Base-by-base conservation (phyloP, 2,329 filamentous ascomycete genomes). In the Neofusicoccum cordaticola region DNA sequence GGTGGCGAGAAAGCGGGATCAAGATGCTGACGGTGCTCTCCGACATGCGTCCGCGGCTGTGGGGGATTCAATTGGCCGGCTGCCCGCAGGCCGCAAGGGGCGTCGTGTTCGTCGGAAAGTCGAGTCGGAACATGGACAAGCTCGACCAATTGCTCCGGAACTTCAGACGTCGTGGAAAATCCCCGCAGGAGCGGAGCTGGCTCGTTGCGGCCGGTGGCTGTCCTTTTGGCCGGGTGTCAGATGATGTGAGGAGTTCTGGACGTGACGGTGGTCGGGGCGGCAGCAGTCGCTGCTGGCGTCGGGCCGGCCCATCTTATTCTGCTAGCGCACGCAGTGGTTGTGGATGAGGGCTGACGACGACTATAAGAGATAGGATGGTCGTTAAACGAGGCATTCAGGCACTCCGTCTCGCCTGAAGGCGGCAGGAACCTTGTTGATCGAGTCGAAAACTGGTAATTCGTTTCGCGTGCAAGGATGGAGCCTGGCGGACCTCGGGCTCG, bases 111-210 rank as follows among this genome's bases (percentile, higher is more conserved):
- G 9, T 13, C 39, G 41, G 56, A 19, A 31, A 9, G 9, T 15
- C 31, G 42, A n/a, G 11, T 22, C 56, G 31, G 56, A 47, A 47
- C 39, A 48, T 17, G 56, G 56, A 15, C 56, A 47, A 48, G 41
- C 41, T 35, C 44, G 56, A 47, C 17, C 41, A 37, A n/a, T 19
- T 60, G 5, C 42, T 47, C 56, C 27, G 31, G 3, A 60, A 60
- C 56, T 60, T 60, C 56, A 37, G 42, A 60, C 56, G 56, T 60
- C 56, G 44, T 22, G 7, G 9, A 60, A 47, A 45, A 47, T 47
- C 31, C 42, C 56, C 56, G 56, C 56, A 17, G 27, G 31, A 15
- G 39, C 53, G 39, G 53, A 58, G 53, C 12, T 34, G 39, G 31
- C 42, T 60, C 56, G 11, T 35, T 47, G 27, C 15, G 42, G 56